phyloP scores from a whole-genome alignment of 2,329 filamentous ascomycete species.

The Diatrype stigma region DNA sequence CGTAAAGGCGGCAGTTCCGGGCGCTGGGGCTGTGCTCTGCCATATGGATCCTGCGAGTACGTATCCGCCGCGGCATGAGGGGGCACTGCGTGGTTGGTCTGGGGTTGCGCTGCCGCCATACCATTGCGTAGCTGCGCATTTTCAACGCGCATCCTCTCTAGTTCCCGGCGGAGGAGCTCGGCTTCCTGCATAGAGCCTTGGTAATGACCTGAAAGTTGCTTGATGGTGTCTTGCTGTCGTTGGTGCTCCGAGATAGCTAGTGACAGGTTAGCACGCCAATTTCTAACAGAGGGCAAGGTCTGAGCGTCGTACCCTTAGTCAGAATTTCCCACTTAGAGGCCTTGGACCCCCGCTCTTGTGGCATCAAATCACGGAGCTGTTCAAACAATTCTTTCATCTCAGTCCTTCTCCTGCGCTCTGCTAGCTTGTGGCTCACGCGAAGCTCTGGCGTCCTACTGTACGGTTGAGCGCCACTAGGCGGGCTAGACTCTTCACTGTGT shows the following conservation, averaged over 20 bases:
- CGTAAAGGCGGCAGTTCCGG: constrained; percentile 56
- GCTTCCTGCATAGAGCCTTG: constrained; percentile 38
- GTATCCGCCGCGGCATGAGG: constrained; percentile 24
- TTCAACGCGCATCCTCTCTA: constrained; percentile 44
- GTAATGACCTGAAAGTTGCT: constrained; percentile 42
- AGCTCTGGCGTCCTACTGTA: constrained; percentile 81
- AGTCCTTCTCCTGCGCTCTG: constrained; percentile 76
- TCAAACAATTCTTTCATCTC: constrained; percentile 90
- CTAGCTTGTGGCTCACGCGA: constrained; percentile 78
- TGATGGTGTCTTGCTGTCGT: constrained; percentile 46
- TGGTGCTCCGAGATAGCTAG: constrained; percentile 60
- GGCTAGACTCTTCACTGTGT: constrained; percentile 54
- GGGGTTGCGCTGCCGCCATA: constrained; percentile 14
- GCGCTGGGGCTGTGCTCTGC: constrained; percentile 27
- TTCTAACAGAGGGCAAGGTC: background rate
- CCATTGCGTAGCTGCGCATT: constrained; percentile 41
- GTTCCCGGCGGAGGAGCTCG: constrained; percentile 45
- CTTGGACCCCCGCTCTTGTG: constrained; percentile 76
- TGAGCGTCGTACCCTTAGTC: constrained; percentile 70
- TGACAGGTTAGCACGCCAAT: constrained; percentile 14
- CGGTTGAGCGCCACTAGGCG: constrained; percentile 57
- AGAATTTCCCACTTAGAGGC: constrained; percentile 88
- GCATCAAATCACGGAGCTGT: constrained; percentile 71
- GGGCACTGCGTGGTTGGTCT: constrained; percentile 20
- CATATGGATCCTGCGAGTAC: constrained; percentile 26